Evolutionary conservation across 495 filamentous ascomycete genomes (phyloP).

Genomic region (Chaetomium cochliodes): DNA sequence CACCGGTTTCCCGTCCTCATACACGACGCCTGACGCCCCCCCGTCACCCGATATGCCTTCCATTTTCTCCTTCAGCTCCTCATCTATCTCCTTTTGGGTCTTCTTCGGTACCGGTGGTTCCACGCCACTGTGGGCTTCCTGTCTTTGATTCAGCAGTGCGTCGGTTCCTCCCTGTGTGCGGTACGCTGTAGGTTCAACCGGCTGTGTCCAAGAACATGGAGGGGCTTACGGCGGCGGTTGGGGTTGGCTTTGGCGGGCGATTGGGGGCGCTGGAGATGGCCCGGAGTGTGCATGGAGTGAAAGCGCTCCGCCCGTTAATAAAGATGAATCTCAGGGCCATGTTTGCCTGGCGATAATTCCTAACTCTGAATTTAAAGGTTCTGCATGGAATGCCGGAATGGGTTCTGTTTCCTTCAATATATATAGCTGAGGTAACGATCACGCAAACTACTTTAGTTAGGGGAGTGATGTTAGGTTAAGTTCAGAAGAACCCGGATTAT

Average conservation of each 20-base stretch:
- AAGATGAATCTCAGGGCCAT: not conserved
- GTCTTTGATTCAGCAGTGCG: not conserved
- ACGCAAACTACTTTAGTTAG: too few species aligned
- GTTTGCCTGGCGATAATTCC: not conserved
- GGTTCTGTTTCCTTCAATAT: too few species aligned
- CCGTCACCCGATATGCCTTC: slow-evolving; percentile 71
- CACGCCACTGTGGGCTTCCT: not conserved
- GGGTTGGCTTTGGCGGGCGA: not conserved
- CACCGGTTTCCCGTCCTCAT: slow-evolving; percentile 71
- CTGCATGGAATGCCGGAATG: too few species aligned
- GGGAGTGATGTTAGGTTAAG: too few species aligned
- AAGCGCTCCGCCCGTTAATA: not conserved
- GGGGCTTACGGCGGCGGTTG: not conserved
- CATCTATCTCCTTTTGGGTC: slow-evolving; percentile 62
- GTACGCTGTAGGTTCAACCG: not conserved
- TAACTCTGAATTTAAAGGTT: too few species aligned
- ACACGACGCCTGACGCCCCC: slow-evolving; percentile 74
- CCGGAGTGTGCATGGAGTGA: not conserved
- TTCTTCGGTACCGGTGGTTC: slow-evolving; percentile 22
- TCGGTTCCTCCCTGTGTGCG: not conserved
- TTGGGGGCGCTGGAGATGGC: not conserved
- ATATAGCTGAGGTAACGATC: too few species aligned
- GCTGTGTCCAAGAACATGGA: not conserved
- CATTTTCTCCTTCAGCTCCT: slow-evolving; percentile 64
- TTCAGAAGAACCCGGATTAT: too few species aligned